Evolutionary conservation across 345 rosid genomes (phyloP), one percentile per base, ranked within the genome.

Genomic region (Eucalyptus fibrosa): DNA sequence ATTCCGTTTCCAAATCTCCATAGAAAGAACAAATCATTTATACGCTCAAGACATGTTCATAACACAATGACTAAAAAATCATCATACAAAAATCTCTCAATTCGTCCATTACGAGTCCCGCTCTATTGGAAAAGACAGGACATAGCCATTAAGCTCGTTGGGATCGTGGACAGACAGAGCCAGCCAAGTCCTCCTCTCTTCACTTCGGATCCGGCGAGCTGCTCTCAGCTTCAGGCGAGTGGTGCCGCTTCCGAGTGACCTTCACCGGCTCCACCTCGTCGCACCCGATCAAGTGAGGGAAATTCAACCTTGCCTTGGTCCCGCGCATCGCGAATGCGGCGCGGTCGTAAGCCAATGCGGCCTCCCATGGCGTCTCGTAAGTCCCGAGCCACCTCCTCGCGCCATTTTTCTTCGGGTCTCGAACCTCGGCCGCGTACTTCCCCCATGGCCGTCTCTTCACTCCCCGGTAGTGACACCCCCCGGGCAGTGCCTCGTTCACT

Each of bases 361-460:
- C 98, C 44, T 95, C 95, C 90, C 94, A 94, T 3, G 96, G 92
- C n/a, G 91, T 92, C 92, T 93, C 94, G 89, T 95, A 95, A 4
- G 96, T 95, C 86, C 97, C 96, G 1, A 95, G 96, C 98, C 98
- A 96, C 85, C 89, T 88, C 87, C 97, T 94, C 2, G 96, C 93
- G 6, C 96, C 96, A 32, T 94, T 95, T 90, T 91, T 95, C 91
- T 94, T 94, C 32, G 95, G 96, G 82, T 93, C 96, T 47, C 96
- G 92, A 4, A 96, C 93, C 94, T 95, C 97, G 44, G 97, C 97
- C 51, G 96, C 96, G 67, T 90, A 95, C 86, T 93, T 95, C 82
- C 98, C 97, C 98, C 96, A 94, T 13, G 96, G 96, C 87, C 98
- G 89, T 81, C 94, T 92, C 91, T 81, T 65, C 83, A 87, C 89